A percentile compares a stretch with the other conserved stretches of the same genome.
Conservation (phyloP, 306 rosid genomes). For the Inga laurina region DNA sequence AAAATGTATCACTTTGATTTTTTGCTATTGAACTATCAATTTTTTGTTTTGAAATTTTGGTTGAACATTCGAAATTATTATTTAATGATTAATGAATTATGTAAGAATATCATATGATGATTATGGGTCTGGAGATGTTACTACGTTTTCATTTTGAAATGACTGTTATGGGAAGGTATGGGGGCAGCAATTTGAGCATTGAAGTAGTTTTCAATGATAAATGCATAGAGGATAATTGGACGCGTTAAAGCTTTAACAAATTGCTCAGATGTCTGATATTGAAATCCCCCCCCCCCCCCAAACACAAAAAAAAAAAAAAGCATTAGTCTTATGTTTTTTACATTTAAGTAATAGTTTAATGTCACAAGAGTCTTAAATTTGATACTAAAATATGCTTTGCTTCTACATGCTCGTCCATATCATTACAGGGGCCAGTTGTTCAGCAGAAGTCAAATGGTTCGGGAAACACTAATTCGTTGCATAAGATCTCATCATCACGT, state of each 20-base stretch:
- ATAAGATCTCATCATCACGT: slow-evolving; percentile 60
- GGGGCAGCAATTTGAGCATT: neutral
- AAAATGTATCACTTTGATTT: neutral
- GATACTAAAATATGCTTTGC: slow-evolving; percentile 11
- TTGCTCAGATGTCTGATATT: neutral
- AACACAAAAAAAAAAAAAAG: neutral
- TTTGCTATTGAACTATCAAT: neutral
- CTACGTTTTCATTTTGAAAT: neutral
- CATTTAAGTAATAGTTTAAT: slow-evolving; percentile 11
- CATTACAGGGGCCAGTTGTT: slow-evolving; percentile 46
- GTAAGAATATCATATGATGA: neutral
- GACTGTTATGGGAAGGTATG: neutral
- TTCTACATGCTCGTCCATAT: slow-evolving; percentile 21
- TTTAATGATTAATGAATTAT: neutral
- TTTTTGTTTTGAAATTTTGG: neutral
- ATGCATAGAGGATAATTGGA: neutral
- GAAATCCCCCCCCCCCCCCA: neutral
- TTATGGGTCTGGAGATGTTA: neutral
- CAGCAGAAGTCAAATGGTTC: slow-evolving; percentile 58
- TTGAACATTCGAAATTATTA: neutral
- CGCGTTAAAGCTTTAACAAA: neutral
- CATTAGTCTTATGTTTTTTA: neutral
- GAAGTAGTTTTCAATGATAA: neutral
- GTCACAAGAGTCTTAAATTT: slow-evolving; percentile 1
- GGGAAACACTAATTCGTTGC: slow-evolving; percentile 55